Evolutionary conservation across 1,284 basidiomycete species (phyloP).

Genomic region (Bondarzewia mesenterica): DNA sequence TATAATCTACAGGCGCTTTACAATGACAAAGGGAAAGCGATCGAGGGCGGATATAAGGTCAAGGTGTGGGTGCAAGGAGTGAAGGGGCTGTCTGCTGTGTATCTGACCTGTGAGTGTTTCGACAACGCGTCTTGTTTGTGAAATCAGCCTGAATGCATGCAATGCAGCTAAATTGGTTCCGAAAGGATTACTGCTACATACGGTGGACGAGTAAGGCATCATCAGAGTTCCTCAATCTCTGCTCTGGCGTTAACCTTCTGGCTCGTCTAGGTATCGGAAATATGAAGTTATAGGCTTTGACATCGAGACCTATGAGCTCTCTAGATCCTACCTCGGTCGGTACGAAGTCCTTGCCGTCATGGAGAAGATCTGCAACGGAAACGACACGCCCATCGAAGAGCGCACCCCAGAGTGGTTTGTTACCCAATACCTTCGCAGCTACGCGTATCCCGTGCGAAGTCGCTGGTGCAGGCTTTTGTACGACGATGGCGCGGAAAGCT

Average conservation of each 20-base stretch:
- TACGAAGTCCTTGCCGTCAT: constrained; percentile 17
- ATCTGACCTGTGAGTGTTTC: constrained; percentile 30
- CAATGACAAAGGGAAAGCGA: not conserved
- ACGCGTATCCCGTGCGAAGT: constrained; percentile 20
- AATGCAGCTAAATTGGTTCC: constrained; percentile 10
- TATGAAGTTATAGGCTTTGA: constrained; percentile 39
- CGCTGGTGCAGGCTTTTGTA: constrained; percentile 26
- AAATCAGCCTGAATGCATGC: not conserved
- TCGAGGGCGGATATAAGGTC: not conserved
- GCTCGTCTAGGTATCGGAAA: constrained; percentile 21
- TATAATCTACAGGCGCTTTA: not conserved
- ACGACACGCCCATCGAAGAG: constrained; percentile 20
- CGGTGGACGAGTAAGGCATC: constrained; percentile 9
- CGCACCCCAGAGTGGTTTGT: constrained; percentile 44
- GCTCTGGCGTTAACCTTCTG: not conserved
- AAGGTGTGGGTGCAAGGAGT: constrained; percentile 3
- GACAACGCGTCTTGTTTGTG: not conserved
- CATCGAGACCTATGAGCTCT: constrained; percentile 30
- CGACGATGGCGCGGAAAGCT: constrained; percentile 1
- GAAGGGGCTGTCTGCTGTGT: constrained; percentile 29
- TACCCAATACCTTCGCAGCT: constrained; percentile 23
- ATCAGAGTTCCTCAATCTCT: not conserved
- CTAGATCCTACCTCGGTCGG: constrained; percentile 38
- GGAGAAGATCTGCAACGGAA: constrained; percentile 23
- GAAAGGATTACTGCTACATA: constrained; percentile 14